phyloP scores from a whole-genome alignment of 495 filamentous ascomycete species.

The Neurospora cerealis region DNA sequence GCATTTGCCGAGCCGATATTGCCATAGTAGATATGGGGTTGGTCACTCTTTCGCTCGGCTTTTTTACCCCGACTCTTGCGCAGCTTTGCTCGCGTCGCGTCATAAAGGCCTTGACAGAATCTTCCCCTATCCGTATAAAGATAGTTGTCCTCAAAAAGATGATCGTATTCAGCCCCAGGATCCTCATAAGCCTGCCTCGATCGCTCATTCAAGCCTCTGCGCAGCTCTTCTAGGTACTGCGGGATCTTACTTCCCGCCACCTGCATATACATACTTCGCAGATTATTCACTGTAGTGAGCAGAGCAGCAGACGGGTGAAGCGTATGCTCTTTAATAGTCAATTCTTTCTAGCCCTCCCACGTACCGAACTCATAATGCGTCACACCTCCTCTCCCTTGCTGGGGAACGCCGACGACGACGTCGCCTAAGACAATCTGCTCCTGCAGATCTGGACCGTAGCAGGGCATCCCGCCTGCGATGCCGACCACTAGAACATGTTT shows the following conservation, averaged over 20 bases:
- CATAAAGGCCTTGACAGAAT: no score
- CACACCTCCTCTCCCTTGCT: conserved; percentile 8
- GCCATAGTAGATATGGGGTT: no score
- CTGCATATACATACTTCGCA: conserved; percentile 7
- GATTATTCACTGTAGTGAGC: conserved; percentile 8
- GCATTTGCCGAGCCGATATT: no score
- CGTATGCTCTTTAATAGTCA: neutral
- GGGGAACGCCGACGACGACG: conserved; percentile 14
- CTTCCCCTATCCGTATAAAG: no score
- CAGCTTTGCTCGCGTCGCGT: no score
- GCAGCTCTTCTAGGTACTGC: conserved; percentile 4
- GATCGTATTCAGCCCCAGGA: neutral
- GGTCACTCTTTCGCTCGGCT: no score
- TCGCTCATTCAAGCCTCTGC: neutral
- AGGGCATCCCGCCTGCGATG: conserved; percentile 32
- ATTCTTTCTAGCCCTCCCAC: neutral
- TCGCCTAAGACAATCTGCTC: conserved; percentile 25
- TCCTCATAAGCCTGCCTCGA: neutral
- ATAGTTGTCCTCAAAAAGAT: no score
- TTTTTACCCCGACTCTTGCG: no score
- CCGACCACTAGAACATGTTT: conserved; percentile 39
- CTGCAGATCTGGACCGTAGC: conserved; percentile 7
- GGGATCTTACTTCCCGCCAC: conserved; percentile 11
- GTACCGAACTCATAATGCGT: conserved; percentile 22
- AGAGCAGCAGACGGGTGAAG: conserved; percentile 18